Evolutionary conservation across 2,329 filamentous ascomycete genomes (phyloP).

Genomic region (Colletotrichum costaricense): DNA sequence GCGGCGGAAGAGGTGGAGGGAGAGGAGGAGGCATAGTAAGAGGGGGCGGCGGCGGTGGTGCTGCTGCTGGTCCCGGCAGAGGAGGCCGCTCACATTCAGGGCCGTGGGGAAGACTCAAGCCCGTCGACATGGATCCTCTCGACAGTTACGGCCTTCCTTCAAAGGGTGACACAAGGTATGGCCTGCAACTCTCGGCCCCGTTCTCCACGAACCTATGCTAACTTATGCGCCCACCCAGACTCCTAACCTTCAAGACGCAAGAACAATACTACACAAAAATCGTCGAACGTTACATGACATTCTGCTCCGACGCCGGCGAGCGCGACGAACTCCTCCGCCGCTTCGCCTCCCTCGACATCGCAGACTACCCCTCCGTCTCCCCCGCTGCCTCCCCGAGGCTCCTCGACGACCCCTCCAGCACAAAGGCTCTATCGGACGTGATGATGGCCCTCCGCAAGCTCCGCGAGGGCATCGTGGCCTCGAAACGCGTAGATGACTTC

Average conservation of each 20-base stretch:
- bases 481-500: constrained; percentile 81
- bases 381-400: constrained; percentile 30
- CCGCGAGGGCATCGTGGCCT: constrained; percentile 87
- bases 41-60: not conserved
- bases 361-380: constrained; percentile 36
- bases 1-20: constrained; percentile 11
- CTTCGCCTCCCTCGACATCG: constrained; percentile 73
- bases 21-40: not conserved
- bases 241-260: constrained; percentile 81
- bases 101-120: constrained; percentile 78
- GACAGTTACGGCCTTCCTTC: constrained; percentile 87
- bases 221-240: constrained; percentile 52
- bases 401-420: constrained; percentile 48
- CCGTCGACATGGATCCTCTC: constrained; percentile 79
- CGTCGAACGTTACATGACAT: constrained; percentile 87
- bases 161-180: constrained; percentile 87
- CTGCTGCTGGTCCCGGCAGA: constrained; percentile 29
- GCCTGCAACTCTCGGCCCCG: not conserved
- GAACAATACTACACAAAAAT: constrained; percentile 90
- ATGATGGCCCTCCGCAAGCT: constrained; percentile 90
- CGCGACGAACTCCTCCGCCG: constrained; percentile 79
- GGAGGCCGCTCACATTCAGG: constrained; percentile 55
- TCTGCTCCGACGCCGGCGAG: constrained; percentile 81
- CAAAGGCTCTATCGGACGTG: constrained; percentile 77
- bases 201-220: constrained; percentile 10